Percentiles rank a stretch among this genome's conserved stretches.
phyloP scores from a whole-genome alignment of 2,329 filamentous ascomycete genomes.

The Apiospora koreana region DNA sequence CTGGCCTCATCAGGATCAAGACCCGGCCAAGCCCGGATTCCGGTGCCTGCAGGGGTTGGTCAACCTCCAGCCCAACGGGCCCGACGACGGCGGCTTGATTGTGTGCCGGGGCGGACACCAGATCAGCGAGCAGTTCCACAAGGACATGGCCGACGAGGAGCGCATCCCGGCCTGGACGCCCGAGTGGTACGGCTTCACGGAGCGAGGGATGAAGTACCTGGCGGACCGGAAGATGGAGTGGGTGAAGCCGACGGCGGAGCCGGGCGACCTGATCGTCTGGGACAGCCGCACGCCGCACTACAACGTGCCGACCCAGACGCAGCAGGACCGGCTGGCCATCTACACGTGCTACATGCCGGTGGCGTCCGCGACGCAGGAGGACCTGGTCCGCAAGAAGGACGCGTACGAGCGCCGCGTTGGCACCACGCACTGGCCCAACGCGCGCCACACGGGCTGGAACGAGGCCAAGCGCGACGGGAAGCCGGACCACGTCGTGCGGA shows the following conservation, averaged over 20 bases:
- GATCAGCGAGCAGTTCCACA: conserved; percentile 36
- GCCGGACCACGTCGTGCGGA: conserved; percentile 34
- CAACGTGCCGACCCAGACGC: conserved; percentile 36
- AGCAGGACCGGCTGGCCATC: conserved; percentile 33
- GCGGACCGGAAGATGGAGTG: conserved; percentile 32
- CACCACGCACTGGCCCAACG: conserved; percentile 46
- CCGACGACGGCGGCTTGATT: conserved; percentile 36
- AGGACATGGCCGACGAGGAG: conserved; percentile 31
- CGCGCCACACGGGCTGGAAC: conserved; percentile 24
- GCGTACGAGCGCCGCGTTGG: conserved; percentile 40
- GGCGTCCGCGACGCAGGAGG: conserved; percentile 38
- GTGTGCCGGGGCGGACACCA: conserved; percentile 32
- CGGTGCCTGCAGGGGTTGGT: conserved; percentile 53
- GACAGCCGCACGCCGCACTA: conserved; percentile 40
- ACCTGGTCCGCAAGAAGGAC: conserved; percentile 41
- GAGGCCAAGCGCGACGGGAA: conserved; percentile 24
- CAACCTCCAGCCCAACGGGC: conserved; percentile 39
- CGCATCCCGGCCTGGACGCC: conserved; percentile 36
- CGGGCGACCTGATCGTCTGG: conserved; percentile 44
- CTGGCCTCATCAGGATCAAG: conserved; percentile 49
- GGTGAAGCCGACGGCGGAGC: conserved; percentile 41
- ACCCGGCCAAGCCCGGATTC: conserved; percentile 45
- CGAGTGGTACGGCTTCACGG: conserved; percentile 38
- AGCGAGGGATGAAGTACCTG: conserved; percentile 38
- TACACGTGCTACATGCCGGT: conserved; percentile 46